A percentile compares a stretch with the other conserved stretches of the same genome.
These are phyloP conservation scores for Penicillium vulpinum DNA, from an alignment of 2,329 filamentous ascomycete genomes.

Conservation along the genomic window DNA sequence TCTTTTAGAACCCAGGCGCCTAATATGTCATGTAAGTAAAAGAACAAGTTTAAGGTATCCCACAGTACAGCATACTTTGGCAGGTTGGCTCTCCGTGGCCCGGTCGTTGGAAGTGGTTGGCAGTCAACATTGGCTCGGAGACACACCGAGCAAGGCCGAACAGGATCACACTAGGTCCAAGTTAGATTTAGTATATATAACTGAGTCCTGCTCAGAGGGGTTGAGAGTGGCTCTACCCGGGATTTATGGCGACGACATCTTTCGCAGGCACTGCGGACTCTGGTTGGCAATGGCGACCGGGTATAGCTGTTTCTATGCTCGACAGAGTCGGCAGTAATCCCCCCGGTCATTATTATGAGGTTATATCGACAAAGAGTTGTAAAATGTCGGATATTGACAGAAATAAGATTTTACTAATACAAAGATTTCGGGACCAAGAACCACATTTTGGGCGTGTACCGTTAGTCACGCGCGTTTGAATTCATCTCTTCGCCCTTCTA, in stretches of 20 bases:
- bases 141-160: conserved; percentile 38
- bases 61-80: conserved; percentile 11
- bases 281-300: conserved; percentile 20
- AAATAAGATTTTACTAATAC: neutral
- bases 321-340: neutral
- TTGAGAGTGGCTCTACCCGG: conserved; percentile 20
- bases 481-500: too few relatives aligned
- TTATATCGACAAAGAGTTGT: neutral
- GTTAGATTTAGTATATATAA: neutral
- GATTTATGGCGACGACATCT: conserved; percentile 34
- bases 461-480: too few relatives aligned
- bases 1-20: neutral
- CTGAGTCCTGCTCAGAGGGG: neutral
- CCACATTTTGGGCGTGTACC: too few relatives aligned
- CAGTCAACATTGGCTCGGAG: conserved; percentile 30
- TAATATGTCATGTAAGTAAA: neutral
- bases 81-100: conserved; percentile 1
- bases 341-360: neutral
- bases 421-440: too few relatives aligned
- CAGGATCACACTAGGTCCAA: conserved; percentile 33
- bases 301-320: neutral
- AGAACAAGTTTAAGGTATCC: neutral
- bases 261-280: conserved; percentile 33
- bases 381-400: neutral
- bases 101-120: conserved; percentile 5